A percentile compares a stretch with the other conserved stretches of the same genome.
phyloP scores from a whole-genome alignment of 495 filamentous ascomycete species.

The Massariosphaeria phaeospora region DNA sequence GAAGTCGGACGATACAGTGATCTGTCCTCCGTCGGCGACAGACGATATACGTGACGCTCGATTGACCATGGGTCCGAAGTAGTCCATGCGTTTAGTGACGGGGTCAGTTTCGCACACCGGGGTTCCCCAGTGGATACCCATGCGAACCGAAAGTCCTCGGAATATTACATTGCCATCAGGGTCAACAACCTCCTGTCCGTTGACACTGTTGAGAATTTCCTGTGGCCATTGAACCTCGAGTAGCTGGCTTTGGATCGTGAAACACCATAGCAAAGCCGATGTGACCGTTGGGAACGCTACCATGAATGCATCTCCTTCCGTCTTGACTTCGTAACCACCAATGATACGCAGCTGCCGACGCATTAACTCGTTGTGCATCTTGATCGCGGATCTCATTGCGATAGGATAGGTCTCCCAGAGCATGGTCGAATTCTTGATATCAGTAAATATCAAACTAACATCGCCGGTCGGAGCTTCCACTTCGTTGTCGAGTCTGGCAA shows the following conservation, averaged over 20 bases:
- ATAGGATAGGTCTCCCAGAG: slow-evolving; percentile 95
- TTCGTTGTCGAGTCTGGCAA: slow-evolving; percentile 78
- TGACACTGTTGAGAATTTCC: slow-evolving; percentile 81
- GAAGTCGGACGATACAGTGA: slow-evolving; percentile 93
- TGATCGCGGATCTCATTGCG: slow-evolving; percentile 92
- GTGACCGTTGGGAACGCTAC: slow-evolving; percentile 95
- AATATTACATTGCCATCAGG: slow-evolving; percentile 86
- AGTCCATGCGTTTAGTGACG: slow-evolving; percentile 97
- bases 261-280: slow-evolving; percentile 89
- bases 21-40: slow-evolving; percentile 95
- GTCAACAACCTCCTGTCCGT: slow-evolving; percentile 76
- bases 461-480: slow-evolving; percentile 87
- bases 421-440: slow-evolving; percentile 97
- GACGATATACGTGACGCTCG: slow-evolving; percentile 87
- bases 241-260: slow-evolving; percentile 83
- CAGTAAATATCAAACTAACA: slow-evolving; percentile 91
- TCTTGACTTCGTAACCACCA: slow-evolving; percentile 98
- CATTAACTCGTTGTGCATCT: slow-evolving; percentile 92
- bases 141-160: slow-evolving; percentile 85
- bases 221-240: slow-evolving; percentile 87
- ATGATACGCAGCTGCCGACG: slow-evolving; percentile 87
- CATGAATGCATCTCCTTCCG: slow-evolving; percentile 99
- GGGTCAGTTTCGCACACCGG: slow-evolving; percentile 94
- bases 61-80: slow-evolving; percentile 99
- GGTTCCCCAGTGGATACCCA: slow-evolving; percentile 94